Base-by-base conservation (phyloP, 2,329 filamentous ascomycete genomes). In the Aureobasidium sp. region DNA sequence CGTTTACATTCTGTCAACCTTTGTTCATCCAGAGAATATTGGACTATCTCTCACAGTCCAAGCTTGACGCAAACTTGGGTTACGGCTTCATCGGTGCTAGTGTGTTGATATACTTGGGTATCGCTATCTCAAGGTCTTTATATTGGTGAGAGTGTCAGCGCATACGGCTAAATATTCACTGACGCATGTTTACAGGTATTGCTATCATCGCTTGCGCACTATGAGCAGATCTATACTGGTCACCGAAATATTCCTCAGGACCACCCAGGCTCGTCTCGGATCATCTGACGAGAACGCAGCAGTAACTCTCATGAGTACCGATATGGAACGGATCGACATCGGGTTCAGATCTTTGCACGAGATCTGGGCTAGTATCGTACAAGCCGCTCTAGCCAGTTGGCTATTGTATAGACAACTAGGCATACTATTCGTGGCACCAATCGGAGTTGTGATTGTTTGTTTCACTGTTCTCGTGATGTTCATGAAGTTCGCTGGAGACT, bases 271-370 rank as follows among this genome's bases (percentile, higher is more conserved):
- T 57, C 21, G 48, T 16, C 15, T 49, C 27, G 47, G 42, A 3
- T 30, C 15, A 5, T 37, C 53, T 5, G 53, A 59, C 15, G 61
- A 62, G 8, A 47, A 32, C 11, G 49, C 57, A 5, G 58, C 62
- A 32, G 55, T 63, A 25, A 63, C 62, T 13, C 48, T 63, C n/a
- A 63, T 63, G 57, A 63, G 50, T 32, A 61, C 62, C 13, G 62
- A 63, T 27, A 52, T 63, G 49, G 57, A 53, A n/a, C 59, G 55
- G 6, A 63, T 63, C 16, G 44, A 37, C 36, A 25, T 15, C 9
- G 59, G 25, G 9, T 47, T 49, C 39, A 63, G 21, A 39, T 63
- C 50, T 27, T n/a, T 53, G 21, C 62, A 63, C 32, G 62, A 63
- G 27, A 25, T 61, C 16, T 63, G 62, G 62, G 62, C 55, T 8